A percentile compares a stretch with the other conserved stretches of the same genome.
Evolutionary conservation across 2,329 filamentous ascomycete species (phyloP).

Genomic region (Colletotrichum agaves): DNA sequence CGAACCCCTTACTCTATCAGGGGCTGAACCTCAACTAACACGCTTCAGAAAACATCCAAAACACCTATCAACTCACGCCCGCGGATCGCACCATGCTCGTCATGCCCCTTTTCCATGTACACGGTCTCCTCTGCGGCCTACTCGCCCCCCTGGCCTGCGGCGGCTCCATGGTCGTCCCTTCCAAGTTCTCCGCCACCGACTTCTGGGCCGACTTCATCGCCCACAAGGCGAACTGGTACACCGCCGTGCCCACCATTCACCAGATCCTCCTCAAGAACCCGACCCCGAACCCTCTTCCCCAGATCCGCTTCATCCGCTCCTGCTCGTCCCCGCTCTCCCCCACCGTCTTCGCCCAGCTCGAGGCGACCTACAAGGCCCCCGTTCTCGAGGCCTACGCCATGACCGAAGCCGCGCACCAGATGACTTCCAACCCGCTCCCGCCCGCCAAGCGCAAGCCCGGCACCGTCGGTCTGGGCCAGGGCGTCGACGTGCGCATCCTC

Average conservation of each 20-base stretch:
- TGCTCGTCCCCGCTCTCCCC: conserved; percentile 87
- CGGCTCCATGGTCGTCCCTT: conserved; percentile 82
- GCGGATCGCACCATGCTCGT: conserved; percentile 85
- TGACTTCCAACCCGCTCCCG: conserved; percentile 81
- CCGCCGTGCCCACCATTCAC: conserved; percentile 91
- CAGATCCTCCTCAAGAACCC: conserved; percentile 85
- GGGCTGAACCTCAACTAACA: not conserved
- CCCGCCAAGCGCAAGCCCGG: conserved; percentile 80
- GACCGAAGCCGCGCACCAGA: conserved; percentile 89
- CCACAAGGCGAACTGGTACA: conserved; percentile 89
- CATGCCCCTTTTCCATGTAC: conserved; percentile 92
- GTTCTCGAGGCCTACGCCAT: conserved; percentile 93
- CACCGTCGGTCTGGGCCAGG: conserved; percentile 84
- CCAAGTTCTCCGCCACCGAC: conserved; percentile 81
- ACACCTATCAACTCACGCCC: conserved; percentile 78
- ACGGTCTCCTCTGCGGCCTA: conserved; percentile 86
- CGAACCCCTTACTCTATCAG: not conserved
- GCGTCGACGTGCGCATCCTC: conserved; percentile 83
- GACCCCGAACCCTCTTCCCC: conserved; percentile 72
- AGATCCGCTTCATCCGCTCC: conserved; percentile 87
- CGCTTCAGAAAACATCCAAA: conserved; percentile 74
- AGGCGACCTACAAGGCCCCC: conserved; percentile 79
- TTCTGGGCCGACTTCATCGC: conserved; percentile 84
- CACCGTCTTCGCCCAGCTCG: conserved; percentile 82
- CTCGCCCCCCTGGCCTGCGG: conserved; percentile 80